These are phyloP conservation scores for Stachybotrys chartarum DNA, from an alignment of 2,329 filamentous ascomycete genomes.

Conservation along the genomic window DNA sequence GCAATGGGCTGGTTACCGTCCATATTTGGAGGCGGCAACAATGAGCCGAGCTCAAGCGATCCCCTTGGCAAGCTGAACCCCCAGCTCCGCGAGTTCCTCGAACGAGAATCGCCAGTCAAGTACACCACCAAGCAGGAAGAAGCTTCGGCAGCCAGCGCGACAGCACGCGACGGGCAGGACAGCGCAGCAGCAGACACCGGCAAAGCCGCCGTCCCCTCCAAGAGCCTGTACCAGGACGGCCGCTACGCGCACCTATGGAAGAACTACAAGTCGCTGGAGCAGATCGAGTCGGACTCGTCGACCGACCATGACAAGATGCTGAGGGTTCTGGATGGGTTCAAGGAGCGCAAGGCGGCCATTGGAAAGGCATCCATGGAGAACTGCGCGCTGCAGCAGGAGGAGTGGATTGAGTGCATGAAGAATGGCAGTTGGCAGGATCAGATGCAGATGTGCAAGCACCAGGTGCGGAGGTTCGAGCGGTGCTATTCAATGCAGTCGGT, in stretches of 20 bases:
- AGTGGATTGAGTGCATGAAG: conserved; percentile 76
- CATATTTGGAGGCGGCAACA: conserved; percentile 40
- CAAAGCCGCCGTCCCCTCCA: conserved; percentile 31
- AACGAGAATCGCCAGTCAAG: conserved; percentile 73
- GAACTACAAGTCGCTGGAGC: conserved; percentile 67
- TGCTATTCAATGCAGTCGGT: conserved; percentile 88
- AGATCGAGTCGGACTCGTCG: conserved; percentile 62
- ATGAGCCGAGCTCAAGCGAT: conserved; percentile 25
- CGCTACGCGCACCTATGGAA: conserved; percentile 84
- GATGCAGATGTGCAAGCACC: conserved; percentile 72
- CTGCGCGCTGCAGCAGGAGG: conserved; percentile 79
- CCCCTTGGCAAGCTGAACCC: conserved; percentile 73
- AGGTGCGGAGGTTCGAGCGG: conserved; percentile 71
- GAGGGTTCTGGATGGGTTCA: conserved; percentile 76
- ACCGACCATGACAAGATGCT: conserved; percentile 73
- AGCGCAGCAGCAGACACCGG: conserved; percentile 9
- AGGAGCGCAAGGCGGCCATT: conserved; percentile 71
- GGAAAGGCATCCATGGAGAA: conserved; percentile 84
- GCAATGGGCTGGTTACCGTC: conserved; percentile 53
- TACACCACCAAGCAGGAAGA: conserved; percentile 36
- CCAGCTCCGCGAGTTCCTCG: conserved; percentile 74
- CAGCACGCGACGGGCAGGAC: conserved; percentile 5
- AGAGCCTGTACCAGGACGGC: conserved; percentile 52
- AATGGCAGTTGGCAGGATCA: conserved; percentile 60
- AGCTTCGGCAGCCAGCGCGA: conserved; percentile 8